phyloP scores from a whole-genome alignment of 2,329 filamentous ascomycete genomes.

The Diplodia corticola region DNA sequence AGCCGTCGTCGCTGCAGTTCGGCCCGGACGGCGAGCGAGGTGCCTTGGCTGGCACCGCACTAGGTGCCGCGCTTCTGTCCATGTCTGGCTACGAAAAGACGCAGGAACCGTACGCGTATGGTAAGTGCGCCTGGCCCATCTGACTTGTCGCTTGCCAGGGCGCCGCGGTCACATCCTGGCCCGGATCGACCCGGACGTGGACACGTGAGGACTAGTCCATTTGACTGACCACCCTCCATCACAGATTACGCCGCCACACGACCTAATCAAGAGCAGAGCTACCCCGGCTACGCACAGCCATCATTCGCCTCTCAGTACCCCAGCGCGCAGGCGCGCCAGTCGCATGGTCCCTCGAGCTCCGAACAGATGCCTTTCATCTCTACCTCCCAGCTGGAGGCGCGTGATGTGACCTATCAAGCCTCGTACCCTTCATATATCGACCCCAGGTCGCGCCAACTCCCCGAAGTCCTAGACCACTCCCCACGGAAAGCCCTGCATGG shows the following conservation, averaged over 20 bases:
- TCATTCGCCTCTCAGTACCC: slow-evolving; percentile 52
- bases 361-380: slow-evolving; percentile 44
- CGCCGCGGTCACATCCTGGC: slow-evolving; percentile 33
- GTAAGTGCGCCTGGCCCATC: slow-evolving; percentile 60
- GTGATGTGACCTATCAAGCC: slow-evolving; percentile 50
- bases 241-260: slow-evolving; percentile 62
- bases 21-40: slow-evolving; percentile 43
- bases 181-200: slow-evolving; percentile 37
- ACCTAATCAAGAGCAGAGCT: slow-evolving; percentile 58
- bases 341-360: slow-evolving; percentile 50
- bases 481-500: slow-evolving; percentile 69
- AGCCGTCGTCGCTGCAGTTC: slow-evolving; percentile 33
- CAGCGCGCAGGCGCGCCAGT: slow-evolving; percentile 50
- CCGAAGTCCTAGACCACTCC: slow-evolving; percentile 66
- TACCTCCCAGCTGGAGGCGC: slow-evolving; percentile 46
- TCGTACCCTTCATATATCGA: slow-evolving; percentile 56
- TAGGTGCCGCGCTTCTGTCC: slow-evolving; percentile 57
- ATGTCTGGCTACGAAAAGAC: slow-evolving; percentile 83
- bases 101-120: slow-evolving; percentile 74
- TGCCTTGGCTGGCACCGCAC: slow-evolving; percentile 51
- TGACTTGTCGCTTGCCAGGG: slow-evolving; percentile 32
- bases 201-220: slow-evolving; percentile 40
- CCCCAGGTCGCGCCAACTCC: slow-evolving; percentile 57
- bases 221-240: slow-evolving; percentile 48
- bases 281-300: slow-evolving; percentile 51